Base-by-base conservation (phyloP, 805 yeast genomes). In the Starmera caribaea region DNA sequence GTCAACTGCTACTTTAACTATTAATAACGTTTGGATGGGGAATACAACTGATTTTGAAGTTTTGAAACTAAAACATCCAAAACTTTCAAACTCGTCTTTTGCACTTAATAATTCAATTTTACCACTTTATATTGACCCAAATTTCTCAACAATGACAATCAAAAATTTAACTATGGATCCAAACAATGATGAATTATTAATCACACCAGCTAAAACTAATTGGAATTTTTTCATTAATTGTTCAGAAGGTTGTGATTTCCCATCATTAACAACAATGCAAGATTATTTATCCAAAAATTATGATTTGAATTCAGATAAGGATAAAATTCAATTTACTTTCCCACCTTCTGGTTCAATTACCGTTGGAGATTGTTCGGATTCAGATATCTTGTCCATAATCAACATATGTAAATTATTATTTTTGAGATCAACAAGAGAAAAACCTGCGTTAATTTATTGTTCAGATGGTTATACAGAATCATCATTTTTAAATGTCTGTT, bases 391-490 rank as follows among this genome's bases (percentile, higher is more conserved):
- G 17, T 69, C 83, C 8, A 71, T 88, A 29, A 66, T 85, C 38
- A 80, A 80, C 46, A 63, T 82, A 15, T 79, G 92, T 58, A 84
- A 82, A 55, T 61, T 82, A 32, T 61, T 88, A 14, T 78, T 77
- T 43, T 59, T 67, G 31, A 63, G 58, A 29, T 62, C 61, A 11
- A 43, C 57, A 2, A 35, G 42, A 35, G 45, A 53, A 15, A 45
- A 46, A 3, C 58, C 65, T 3, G 63, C 77, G 0, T 66, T 89
- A 43, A 63, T 89, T 9, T 81, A 77, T 54, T 87, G 96, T 53
- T 74, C 84, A 2, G 96, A 90, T 60, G 97, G 97, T 0, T 90
- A 89, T 58, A 86, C 96, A 0, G 96, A 88, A 54, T 81, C 89
- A 38, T 77, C 95, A 5, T 67, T 90, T n/a, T 59, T 89, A 32